Conservation (phyloP, 805 yeast species). For the Ogataea ganodermae region DNA sequence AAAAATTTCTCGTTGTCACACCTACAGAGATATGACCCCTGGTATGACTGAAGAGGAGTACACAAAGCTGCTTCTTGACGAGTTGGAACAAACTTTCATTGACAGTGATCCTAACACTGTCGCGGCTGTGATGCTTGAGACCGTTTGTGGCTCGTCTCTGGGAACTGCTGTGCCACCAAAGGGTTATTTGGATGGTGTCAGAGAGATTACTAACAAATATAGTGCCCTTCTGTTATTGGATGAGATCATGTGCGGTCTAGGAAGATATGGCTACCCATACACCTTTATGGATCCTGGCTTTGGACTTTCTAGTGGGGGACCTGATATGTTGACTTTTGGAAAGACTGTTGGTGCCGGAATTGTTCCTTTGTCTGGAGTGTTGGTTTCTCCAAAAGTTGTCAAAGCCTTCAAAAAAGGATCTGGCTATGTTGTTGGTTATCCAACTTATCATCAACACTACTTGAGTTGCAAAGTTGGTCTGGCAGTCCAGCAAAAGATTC, state of each 20-base stretch:
- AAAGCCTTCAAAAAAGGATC: slow-evolving; percentile 40
- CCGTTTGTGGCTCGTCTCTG: slow-evolving; percentile 47
- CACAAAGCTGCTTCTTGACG: slow-evolving; percentile 37
- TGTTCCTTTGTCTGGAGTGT: slow-evolving; percentile 48
- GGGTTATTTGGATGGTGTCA: slow-evolving; percentile 47
- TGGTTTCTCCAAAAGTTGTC: slow-evolving; percentile 42
- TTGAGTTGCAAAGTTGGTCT: slow-evolving; percentile 46
- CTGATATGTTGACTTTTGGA: slow-evolving; percentile 50
- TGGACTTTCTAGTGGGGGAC: slow-evolving; percentile 32
- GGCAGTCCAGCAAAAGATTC: slow-evolving; percentile 46
- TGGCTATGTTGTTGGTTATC: slow-evolving; percentile 45
- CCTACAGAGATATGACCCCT: slow-evolving; percentile 36
- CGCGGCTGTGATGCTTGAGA: slow-evolving; percentile 45
- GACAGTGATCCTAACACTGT: slow-evolving; percentile 45
- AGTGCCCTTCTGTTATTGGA: slow-evolving; percentile 50
- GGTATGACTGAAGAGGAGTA: slow-evolving; percentile 43
- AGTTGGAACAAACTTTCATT: slow-evolving; percentile 42
- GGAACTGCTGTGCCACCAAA: slow-evolving; percentile 47
- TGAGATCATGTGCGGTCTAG: slow-evolving; percentile 59
- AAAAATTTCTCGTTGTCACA: slow-evolving; percentile 33
- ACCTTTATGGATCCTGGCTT: slow-evolving; percentile 34
- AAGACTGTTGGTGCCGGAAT: slow-evolving; percentile 52
- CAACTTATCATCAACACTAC: slow-evolving; percentile 49
- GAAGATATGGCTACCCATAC: slow-evolving; percentile 49
- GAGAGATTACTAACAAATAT: slow-evolving; percentile 50